Base-by-base conservation (phyloP, 2,329 filamentous ascomycete species). In the Fusarium sororula region DNA sequence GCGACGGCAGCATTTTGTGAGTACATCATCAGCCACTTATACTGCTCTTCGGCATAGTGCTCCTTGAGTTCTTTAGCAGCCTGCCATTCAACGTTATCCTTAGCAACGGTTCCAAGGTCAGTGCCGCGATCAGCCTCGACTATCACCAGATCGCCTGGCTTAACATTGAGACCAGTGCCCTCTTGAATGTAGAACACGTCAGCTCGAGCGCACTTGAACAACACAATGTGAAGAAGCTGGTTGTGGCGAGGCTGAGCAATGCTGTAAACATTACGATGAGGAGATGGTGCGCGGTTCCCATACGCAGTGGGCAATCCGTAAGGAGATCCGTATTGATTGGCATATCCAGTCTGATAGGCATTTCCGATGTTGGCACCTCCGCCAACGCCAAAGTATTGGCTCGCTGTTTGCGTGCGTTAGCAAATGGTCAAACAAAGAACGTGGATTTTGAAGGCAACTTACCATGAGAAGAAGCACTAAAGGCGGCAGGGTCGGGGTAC, bases 21-120 rank as follows among this genome's bases (percentile, higher is more conserved):
- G 82, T 98, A 99, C 93, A 98, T 96, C 93, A 98, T 98, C 60
- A 99, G 88, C 94, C 96, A 98, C 79, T 95, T 95, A 84, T 98
- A 98, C 81, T 99, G 96, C 81, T 98, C 95, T 81, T 98, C 94
- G 5, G 93, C 93, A 75, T 96, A 97, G 77, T 96, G 92, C 77
- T 97, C 94, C 82, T 98, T 98, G 75, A 95, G 85, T 54, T 96
- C 93, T 79, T 96, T 95, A 14, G 96, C 96, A 58, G 92, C 90
- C 75, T 95, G 92, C 88, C 95, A 95, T 71, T 94, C 93, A 44
- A 98, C 91, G 77, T 97, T 95, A 72, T 95, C 93, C 75, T 93
- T 91, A 59, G 94, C 93, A 35, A 99, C 96, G 32, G 96, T 98
- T 50, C 96, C 97, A 41, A 99, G 89, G 80, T 99, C 97, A 28